Percentiles rank a stretch among this genome's conserved stretches.
Conservation (phyloP, 108 stramenopile genomes). For the Mediolabrus comicus region DNA sequence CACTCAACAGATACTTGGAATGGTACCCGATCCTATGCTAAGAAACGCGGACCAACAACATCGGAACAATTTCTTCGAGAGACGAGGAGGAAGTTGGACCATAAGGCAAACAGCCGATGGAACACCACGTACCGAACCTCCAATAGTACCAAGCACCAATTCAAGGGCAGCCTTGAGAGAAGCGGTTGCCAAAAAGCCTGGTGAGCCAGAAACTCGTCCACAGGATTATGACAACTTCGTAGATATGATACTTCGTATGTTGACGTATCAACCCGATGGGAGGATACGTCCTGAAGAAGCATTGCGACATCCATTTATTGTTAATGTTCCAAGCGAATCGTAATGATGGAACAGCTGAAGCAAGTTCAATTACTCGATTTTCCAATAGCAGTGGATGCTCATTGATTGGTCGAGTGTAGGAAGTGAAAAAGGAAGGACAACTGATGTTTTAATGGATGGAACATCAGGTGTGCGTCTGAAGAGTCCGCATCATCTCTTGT, state of each 20-base stretch:
- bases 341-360: too few relatives aligned
- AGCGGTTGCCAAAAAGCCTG: constrained; percentile 70
- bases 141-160: constrained; percentile 66
- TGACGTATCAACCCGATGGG: constrained; percentile 73
- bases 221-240: constrained; percentile 89
- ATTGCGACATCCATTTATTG: background rate
- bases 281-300: constrained; percentile 50
- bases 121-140: constrained; percentile 25
- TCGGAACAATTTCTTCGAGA: constrained; percentile 79
- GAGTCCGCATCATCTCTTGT: too few relatives aligned
- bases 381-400: background rate
- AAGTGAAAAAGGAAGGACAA: background rate
- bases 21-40: constrained; percentile 82
- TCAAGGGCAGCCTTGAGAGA: constrained; percentile 73
- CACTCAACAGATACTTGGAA: constrained; percentile 72
- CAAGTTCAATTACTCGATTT: too few relatives aligned
- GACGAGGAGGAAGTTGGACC: constrained; percentile 43
- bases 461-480: background rate
- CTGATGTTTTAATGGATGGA: background rate
- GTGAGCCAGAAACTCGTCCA: constrained; percentile 63
- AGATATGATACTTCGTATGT: constrained; percentile 90
- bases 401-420: background rate
- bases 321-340: background rate
- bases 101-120: constrained; percentile 48
- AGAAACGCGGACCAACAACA: constrained; percentile 71